phyloP scores from a whole-genome alignment of 164 flowering plant genomes.

The Akebia trifoliata region DNA sequence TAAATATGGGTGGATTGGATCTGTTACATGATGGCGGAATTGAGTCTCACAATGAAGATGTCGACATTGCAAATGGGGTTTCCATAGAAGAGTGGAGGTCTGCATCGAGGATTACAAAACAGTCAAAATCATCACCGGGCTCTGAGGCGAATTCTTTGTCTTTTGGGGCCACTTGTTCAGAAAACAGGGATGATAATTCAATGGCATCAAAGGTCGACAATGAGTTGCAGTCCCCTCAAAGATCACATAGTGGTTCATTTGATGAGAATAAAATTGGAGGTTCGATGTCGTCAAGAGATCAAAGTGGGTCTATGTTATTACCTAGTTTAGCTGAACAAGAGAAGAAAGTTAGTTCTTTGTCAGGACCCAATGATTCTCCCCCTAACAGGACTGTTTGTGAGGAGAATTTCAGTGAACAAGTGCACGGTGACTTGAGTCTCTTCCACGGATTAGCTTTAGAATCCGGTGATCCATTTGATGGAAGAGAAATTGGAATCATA shows the following conservation, averaged over 20 bases:
- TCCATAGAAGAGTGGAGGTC: not conserved
- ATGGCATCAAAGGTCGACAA: conserved; percentile 1
- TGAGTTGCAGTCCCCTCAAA: not conserved
- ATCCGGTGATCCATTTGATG: conserved; percentile 17
- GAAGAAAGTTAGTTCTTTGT: not conserved
- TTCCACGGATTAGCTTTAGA: conserved; percentile 9
- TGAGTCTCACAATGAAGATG: conserved; percentile 5
- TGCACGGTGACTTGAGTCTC: not conserved
- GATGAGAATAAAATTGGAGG: conserved; percentile 4
- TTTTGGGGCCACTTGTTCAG: not conserved
- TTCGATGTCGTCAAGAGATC: conserved; percentile 1
- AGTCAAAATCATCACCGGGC: not conserved
- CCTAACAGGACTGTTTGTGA: not conserved
- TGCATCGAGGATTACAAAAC: not conserved
- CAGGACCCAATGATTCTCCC: conserved; percentile 7
- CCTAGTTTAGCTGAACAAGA: conserved; percentile 8
- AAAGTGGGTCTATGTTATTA: not conserved
- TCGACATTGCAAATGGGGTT: conserved; percentile 10
- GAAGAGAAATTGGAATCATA: conserved; percentile 12
- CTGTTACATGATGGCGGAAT: conserved; percentile 5
- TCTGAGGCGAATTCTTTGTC: conserved; percentile 4
- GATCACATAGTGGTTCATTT: not conserved
- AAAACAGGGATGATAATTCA: conserved; percentile 1
- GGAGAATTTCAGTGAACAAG: conserved; percentile 1
- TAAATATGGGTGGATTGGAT: conserved; percentile 4